Base-by-base conservation (phyloP, 257 asterid species). In the Galeopsis tetrahit region DNA sequence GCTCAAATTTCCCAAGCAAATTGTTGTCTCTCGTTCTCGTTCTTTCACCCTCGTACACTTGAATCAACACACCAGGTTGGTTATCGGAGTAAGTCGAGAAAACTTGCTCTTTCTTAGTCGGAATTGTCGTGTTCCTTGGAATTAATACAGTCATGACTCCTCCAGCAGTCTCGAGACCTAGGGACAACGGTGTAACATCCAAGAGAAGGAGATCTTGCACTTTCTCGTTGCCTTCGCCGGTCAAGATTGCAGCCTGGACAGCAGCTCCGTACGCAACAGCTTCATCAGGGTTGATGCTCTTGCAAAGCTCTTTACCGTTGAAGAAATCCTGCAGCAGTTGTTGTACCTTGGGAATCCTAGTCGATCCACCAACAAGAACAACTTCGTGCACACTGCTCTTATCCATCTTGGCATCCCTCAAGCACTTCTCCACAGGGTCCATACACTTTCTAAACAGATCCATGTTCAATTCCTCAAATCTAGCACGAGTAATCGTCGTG, bases 381-480 rank as follows among this genome's bases (percentile, higher is more conserved):
- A 80, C 77, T 9, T 80, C 84, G 34, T 80, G 69, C 0, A 80
- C 79, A 5, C 4, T 15, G 64, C 65, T 77, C 15, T 80, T 80
- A n/a, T 80, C 84, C 71, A 76, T 80, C 69, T 77, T 80, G 0
- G 82, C 84, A 2, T 80, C 84, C 53, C 84, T 69, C 79, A 80
- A 65, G 14, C 84, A 80, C 75, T 80, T 80, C 79, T 80, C 84
- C 7, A 77, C 84, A 0, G 84, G 84, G 71, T 80, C 84, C 81
- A 80, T 80, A 38, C 84, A 80, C 33, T 80, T 80, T 1, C 81
- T 76, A 7, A 80, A 80, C 71, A 77, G 7, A 17, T 80, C 84
- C 84, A 80, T 80, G 58, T 77, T 77, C 15, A 80, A 68, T 21
- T 80, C 84, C 79, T 80, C 84, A 1, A 80, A 80, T 8, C 84